Conservation (phyloP, 164 flowering plant species). For the Annona cherimola region DNA sequence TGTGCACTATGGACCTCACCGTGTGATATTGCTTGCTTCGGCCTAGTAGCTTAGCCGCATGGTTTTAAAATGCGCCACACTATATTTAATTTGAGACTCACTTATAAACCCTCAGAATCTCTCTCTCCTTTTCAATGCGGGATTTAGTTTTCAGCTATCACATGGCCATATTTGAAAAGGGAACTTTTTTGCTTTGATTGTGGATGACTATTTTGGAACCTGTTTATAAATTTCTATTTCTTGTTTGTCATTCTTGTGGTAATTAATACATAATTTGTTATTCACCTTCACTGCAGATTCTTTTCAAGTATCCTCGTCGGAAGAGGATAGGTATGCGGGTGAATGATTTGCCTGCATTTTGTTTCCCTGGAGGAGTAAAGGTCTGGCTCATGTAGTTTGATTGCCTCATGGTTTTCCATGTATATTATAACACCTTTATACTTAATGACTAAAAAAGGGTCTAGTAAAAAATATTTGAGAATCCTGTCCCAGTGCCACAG, state of each 20-base stretch:
- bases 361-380: constrained; percentile 91
- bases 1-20: too few relatives aligned
- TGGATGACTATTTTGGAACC: neutral
- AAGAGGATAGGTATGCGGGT: constrained; percentile 57
- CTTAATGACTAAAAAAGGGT: neutral
- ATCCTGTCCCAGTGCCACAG: too few relatives aligned
- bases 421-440: neutral
- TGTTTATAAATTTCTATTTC: neutral
- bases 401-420: neutral
- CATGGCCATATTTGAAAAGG: too few relatives aligned
- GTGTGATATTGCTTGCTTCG: too few relatives aligned
- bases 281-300: constrained; percentile 42
- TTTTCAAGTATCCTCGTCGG: constrained; percentile 83
- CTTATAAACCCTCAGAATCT: too few relatives aligned
- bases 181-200: neutral
- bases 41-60: too few relatives aligned
- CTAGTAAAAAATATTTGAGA: too few relatives aligned
- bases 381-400: constrained; percentile 28
- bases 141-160: neutral
- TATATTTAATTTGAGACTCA: too few relatives aligned
- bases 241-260: neutral
- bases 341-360: constrained; percentile 79
- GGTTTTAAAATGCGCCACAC: too few relatives aligned
- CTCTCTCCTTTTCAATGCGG: neutral
- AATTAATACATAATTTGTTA: neutral